These are phyloP conservation scores for Phytophthora podocarpi DNA, from an alignment of 352 stramenopile species.

Conservation along the genomic window DNA sequence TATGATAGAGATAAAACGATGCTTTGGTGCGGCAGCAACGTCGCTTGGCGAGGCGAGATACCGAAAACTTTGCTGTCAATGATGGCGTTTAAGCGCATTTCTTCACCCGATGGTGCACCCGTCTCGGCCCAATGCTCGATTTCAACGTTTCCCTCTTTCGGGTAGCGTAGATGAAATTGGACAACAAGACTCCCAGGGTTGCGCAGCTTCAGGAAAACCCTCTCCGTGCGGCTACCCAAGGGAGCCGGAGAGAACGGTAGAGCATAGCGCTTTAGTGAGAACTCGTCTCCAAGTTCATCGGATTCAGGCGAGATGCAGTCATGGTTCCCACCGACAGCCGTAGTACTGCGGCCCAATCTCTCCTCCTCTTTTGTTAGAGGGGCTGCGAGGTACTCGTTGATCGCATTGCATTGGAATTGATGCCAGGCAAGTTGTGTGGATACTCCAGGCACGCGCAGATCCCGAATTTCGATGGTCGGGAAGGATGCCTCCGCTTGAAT, in stretches of 20 bases:
- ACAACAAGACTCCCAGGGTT: constrained; percentile 89
- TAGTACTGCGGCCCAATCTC: constrained; percentile 30
- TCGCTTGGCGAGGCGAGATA: constrained; percentile 60
- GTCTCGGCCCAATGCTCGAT: constrained; percentile 94
- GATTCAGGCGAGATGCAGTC: constrained; percentile 12
- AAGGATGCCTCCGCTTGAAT: constrained; percentile 85
- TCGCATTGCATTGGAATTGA: constrained; percentile 75
- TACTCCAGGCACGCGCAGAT: constrained; percentile 68
- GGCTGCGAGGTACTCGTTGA: constrained; percentile 71
- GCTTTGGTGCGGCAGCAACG: constrained; percentile 61
- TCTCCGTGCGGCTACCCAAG: constrained; percentile 53
- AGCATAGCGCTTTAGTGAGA: constrained; percentile 50
- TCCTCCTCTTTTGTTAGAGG: constrained; percentile 47
- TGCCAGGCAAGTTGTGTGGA: constrained; percentile 64
- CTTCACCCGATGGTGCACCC: constrained; percentile 79
- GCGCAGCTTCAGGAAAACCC: constrained; percentile 78
- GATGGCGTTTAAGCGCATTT: constrained; percentile 77
- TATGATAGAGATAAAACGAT: constrained; percentile 74
- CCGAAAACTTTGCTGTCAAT: constrained; percentile 81
- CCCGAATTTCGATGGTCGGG: constrained; percentile 83
- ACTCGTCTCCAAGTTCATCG: constrained; percentile 14
- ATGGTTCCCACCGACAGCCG: constrained; percentile 20
- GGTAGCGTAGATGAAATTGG: constrained; percentile 85
- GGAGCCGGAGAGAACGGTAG: constrained; percentile 84
- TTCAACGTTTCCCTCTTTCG: constrained; percentile 92